Evolutionary conservation across 1,284 basidiomycete genomes (phyloP).

Genomic region (Ustilago esculenta): DNA sequence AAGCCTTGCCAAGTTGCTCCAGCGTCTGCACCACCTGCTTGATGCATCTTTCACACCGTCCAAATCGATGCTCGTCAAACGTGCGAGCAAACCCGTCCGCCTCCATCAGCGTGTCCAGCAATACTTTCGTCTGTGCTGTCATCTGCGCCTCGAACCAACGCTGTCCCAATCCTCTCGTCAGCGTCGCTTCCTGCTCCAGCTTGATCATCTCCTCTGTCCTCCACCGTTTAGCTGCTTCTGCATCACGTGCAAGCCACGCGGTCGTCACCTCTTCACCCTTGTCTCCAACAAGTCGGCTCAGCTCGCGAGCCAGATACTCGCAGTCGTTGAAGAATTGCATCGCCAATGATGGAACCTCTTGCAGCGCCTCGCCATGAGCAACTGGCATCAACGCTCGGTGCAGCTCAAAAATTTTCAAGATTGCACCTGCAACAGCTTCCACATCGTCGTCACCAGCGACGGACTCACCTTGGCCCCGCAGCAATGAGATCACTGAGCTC

Average conservation of each 20-base stretch:
- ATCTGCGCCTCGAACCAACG: conserved; percentile 56
- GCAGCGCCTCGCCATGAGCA: conserved; percentile 72
- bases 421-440: conserved; percentile 16
- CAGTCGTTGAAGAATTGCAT: conserved; percentile 91
- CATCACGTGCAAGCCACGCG: conserved; percentile 14
- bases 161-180: conserved; percentile 43
- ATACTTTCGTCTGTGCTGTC: conserved; percentile 68
- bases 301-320: conserved; percentile 72
- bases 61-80: conserved; percentile 78
- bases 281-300: conserved; percentile 50
- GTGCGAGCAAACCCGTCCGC: conserved; percentile 79
- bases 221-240: conserved; percentile 22
- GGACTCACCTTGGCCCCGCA: background rate
- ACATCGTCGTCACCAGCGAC: conserved; percentile 5
- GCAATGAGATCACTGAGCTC: conserved; percentile 16
- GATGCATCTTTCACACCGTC: conserved; percentile 79
- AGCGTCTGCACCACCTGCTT: conserved; percentile 77
- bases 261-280: conserved; percentile 62
- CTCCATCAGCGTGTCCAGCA: conserved; percentile 72
- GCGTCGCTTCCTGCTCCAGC: conserved; percentile 43
- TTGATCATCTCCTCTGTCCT: conserved; percentile 14
- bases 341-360: conserved; percentile 72
- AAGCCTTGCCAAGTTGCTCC: conserved; percentile 74
- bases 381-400: conserved; percentile 85
- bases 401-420: conserved; percentile 76